These are phyloP conservation scores for Phlegmacium glaucopus DNA, from an alignment of 768 basidiomycete genomes.

Conservation along the genomic window DNA sequence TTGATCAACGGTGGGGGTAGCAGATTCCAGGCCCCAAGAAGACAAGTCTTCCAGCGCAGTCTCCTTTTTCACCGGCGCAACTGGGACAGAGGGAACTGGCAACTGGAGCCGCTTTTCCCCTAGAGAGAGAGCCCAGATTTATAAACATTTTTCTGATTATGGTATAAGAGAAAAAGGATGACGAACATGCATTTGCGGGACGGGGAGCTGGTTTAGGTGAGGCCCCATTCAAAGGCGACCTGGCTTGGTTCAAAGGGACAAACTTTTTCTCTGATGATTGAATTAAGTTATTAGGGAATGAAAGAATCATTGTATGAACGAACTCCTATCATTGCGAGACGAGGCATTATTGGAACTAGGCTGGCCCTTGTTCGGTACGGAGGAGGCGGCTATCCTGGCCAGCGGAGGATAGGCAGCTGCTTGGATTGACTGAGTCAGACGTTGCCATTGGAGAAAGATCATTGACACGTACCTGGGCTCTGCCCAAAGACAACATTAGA, in stretches of 20 bases:
- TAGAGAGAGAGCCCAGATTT: background rate
- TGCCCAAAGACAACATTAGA: no score
- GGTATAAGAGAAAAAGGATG: background rate
- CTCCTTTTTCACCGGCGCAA: background rate
- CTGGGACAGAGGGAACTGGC: background rate
- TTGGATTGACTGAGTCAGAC: no score
- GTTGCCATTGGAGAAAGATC: no score
- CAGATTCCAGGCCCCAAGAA: background rate
- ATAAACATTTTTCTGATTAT: background rate
- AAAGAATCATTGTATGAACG: no score
- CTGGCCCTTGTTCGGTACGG: no score
- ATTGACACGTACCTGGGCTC: no score
- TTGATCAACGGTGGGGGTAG: no score
- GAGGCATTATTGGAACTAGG: no score
- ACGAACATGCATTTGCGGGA: background rate
- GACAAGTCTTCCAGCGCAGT: background rate
- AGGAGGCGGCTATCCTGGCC: no score
- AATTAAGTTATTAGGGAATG: no score
- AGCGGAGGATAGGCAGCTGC: no score
- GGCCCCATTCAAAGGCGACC: background rate
- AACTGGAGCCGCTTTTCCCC: background rate
- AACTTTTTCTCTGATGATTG: conserved; percentile 19
- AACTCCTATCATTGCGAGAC: no score
- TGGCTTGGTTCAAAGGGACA: conserved; percentile 10
- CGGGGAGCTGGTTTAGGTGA: background rate